These are phyloP conservation scores for Jackrogersella multiformis DNA, from an alignment of 495 filamentous ascomycete genomes.

Conservation along the genomic window DNA sequence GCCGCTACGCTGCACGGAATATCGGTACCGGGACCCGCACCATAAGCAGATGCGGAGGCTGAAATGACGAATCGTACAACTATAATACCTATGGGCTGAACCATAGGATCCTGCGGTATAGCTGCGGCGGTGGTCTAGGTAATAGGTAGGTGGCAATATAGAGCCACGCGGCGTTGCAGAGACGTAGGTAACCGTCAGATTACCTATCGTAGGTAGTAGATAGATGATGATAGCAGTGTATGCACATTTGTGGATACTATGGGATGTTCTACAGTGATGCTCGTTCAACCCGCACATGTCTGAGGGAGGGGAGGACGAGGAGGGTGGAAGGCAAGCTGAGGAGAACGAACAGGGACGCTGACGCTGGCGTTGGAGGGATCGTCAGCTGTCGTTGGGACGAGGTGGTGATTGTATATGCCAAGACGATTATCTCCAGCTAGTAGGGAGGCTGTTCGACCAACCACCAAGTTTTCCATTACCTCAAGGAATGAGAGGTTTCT, in stretches of 20 bases:
- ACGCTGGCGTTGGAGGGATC: conserved; percentile 11
- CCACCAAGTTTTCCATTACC: conserved; percentile 21
- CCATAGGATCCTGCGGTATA: neutral
- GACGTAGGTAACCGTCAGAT: neutral
- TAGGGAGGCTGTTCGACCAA: conserved; percentile 9
- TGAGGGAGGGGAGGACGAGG: neutral
- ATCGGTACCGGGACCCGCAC: conserved; percentile 10
- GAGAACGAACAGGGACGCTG: neutral
- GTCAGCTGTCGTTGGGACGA: conserved; percentile 9
- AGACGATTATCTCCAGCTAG: conserved; percentile 20
- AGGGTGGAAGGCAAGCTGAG: neutral
- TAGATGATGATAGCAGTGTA: neutral
- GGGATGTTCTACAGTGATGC: neutral
- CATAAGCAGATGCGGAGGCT: conserved; percentile 20
- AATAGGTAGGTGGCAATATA: neutral
- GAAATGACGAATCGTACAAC: conserved; percentile 8
- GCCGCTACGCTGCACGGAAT: conserved; percentile 20
- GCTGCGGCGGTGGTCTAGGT: conserved; percentile 4
- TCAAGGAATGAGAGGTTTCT: conserved; percentile 3
- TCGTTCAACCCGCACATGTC: neutral
- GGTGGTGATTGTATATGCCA: conserved; percentile 23
- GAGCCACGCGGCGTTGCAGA: conserved; percentile 20
- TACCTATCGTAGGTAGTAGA: neutral
- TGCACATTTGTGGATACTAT: neutral
- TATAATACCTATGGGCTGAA: neutral